Evolutionary conservation across 2,329 filamentous ascomycete species (phyloP), one percentile per base, ranked within the genome.

Genomic region (Trichoderma oligosporum): DNA sequence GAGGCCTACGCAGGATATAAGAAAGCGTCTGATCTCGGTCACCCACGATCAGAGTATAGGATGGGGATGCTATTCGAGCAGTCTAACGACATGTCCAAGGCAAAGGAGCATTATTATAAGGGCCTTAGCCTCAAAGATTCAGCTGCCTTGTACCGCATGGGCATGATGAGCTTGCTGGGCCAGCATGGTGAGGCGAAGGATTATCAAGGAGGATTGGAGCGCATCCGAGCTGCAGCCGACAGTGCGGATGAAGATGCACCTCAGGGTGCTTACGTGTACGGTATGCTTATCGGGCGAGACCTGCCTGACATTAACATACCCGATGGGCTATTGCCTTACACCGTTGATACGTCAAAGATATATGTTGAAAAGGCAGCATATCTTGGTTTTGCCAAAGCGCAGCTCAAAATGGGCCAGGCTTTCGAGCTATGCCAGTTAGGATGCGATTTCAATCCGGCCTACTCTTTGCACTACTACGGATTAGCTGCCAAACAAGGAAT

Each of bases 61-160:
- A 96, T 99, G 75, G 94, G 94, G 61, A 99, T 97, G 93, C 88
- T 97, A 57, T 97, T 92, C 70, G 94, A 99, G 74, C 91, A 89
- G 70, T 93, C 91, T 4, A 96, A 96, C 68, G 93, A 99, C 67
- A 87, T 91, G 60, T 82, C 86, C 61, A 97, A 96, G 71, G 94
- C 94, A 5, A 85, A 97, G 67, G 86, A 87, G 67, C 92, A 97
- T 72, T 99, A 97, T 73, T 85, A 91, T 63, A 82, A 83, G 46
- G 94, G 94, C 48, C 85, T 94, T 48, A 82, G 84, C 48, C 77
- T 86, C 64, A 85, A 86, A 22, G 94, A 99, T 74, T 96, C 94
- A 14, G 94, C 94, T 3, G 92, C 91, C 4, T 87, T 78, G 58
- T 83, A 92, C 75, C 86, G 94, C 59, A 78, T 99, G 64, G 94